phyloP scores from a whole-genome alignment of 2,329 filamentous ascomycete species.

The Cercospora sp. region DNA sequence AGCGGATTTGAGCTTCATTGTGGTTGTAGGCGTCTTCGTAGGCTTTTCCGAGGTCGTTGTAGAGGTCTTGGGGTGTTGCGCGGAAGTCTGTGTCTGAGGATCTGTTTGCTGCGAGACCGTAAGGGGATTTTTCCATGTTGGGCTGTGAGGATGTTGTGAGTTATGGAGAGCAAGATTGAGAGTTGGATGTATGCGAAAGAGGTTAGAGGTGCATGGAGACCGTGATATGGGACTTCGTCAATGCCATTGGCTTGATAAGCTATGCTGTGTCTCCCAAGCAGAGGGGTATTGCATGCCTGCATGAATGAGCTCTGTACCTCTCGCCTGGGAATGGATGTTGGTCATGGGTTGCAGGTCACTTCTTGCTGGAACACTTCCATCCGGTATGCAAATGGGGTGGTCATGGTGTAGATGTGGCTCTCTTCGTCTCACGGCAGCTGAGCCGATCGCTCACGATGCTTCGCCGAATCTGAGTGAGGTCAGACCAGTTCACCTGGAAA shows the following conservation, averaged over 20 bases:
- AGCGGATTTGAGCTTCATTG: slow-evolving; percentile 5
- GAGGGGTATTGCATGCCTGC: neutral
- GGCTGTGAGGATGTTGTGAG: neutral
- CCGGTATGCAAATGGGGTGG: neutral
- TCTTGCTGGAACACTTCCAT: neutral
- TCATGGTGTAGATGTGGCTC: neutral
- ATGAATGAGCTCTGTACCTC: neutral
- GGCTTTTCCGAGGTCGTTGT: slow-evolving; percentile 14
- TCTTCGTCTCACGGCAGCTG: neutral
- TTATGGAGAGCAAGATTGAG: neutral
- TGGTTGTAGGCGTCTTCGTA: slow-evolving; percentile 16
- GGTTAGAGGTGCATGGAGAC: neutral
- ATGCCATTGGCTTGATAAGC: neutral
- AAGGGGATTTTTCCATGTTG: neutral
- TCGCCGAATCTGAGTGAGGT: neutral
- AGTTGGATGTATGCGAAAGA: neutral
- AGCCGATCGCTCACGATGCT: neutral
- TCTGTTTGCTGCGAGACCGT: neutral
- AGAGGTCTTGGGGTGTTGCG: slow-evolving; percentile 11
- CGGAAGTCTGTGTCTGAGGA: neutral
- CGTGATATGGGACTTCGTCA: neutral
- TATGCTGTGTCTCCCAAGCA: neutral
- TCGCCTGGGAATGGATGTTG: neutral
- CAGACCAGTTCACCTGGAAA: neutral
- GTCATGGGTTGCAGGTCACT: neutral